A percentile compares a stretch with the other conserved stretches of the same genome.
phyloP scores from a whole-genome alignment of 768 basidiomycete genomes.

The Tylopilus felleus region DNA sequence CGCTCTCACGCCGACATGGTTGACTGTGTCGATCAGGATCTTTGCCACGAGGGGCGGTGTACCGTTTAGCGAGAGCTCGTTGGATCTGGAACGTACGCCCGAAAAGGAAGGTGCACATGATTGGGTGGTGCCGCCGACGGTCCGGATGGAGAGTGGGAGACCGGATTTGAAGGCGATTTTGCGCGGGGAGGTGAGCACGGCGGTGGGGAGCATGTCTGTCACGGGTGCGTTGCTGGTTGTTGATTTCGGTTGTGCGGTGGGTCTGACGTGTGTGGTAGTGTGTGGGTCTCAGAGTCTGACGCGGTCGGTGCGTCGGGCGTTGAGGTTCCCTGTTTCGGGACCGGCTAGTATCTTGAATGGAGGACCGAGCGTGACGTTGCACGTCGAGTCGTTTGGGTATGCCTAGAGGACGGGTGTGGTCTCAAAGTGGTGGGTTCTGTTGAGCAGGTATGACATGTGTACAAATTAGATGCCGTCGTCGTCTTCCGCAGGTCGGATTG shows the following conservation, averaged over 20 bases:
- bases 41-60: constrained; percentile 34
- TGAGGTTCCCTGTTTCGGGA: constrained; percentile 37
- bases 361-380: constrained; percentile 37
- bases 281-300: constrained; percentile 46
- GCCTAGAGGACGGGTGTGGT: constrained; percentile 19
- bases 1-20: constrained; percentile 23
- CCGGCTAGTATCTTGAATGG: constrained; percentile 28
- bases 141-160: constrained; percentile 36
- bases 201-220: constrained; percentile 42
- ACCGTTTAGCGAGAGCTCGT: constrained; percentile 11
- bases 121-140: constrained; percentile 13
- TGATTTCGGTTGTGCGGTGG: too few relatives aligned
- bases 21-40: constrained; percentile 39
- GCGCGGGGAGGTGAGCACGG: constrained; percentile 33
- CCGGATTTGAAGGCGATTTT: constrained; percentile 42
- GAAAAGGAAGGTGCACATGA: constrained; percentile 6
- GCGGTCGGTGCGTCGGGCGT: constrained; percentile 35
- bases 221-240: constrained; percentile 39
- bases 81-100: constrained; percentile 19
- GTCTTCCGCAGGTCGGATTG: not conserved
- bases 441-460: too few relatives aligned
- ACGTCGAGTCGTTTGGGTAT: constrained; percentile 42
- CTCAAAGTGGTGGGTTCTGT: too few relatives aligned
- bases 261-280: constrained; percentile 29
- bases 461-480: too few relatives aligned